A percentile compares a stretch with the other conserved stretches of the same genome.
Conservation (phyloP, 2,329 filamentous ascomycete genomes). For the Bisporella sp. region DNA sequence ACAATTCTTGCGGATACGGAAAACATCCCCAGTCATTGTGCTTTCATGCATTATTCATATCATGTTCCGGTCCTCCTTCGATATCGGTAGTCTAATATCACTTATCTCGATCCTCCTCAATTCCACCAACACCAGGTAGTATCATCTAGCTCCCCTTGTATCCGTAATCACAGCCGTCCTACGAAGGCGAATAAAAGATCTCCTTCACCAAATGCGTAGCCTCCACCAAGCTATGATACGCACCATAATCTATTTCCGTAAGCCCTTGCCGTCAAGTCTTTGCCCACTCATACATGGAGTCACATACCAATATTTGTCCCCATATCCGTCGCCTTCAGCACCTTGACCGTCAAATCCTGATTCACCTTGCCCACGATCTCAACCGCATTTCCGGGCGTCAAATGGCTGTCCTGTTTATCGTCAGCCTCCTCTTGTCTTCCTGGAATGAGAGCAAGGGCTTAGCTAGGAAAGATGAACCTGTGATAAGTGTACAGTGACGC, state of each 20-base stretch:
- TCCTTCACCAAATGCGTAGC: slow-evolving; percentile 73
- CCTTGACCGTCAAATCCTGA: slow-evolving; percentile 63
- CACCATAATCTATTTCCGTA: slow-evolving; percentile 48
- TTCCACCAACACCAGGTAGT: too few relatives aligned
- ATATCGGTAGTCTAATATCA: too few relatives aligned
- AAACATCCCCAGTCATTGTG: too few relatives aligned
- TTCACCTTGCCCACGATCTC: slow-evolving; percentile 79
- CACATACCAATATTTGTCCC: slow-evolving; percentile 60
- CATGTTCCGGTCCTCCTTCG: too few relatives aligned
- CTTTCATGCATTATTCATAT: too few relatives aligned
- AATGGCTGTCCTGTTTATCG: slow-evolving; percentile 55
- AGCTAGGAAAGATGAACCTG: slow-evolving; percentile 27
- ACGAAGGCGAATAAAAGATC: slow-evolving; percentile 57
- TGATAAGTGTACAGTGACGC: slow-evolving; percentile 67
- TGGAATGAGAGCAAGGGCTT: not conserved
- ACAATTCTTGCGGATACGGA: too few relatives aligned
- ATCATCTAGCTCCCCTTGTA: too few relatives aligned
- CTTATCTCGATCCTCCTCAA: too few relatives aligned
- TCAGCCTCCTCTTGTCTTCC: too few relatives aligned
- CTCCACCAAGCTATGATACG: slow-evolving; percentile 75
- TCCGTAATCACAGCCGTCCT: too few relatives aligned
- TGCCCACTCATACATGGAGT: not conserved
- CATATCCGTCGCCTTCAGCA: slow-evolving; percentile 62
- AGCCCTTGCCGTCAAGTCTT: not conserved
- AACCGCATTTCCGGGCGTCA: slow-evolving; percentile 61